Base-by-base conservation (phyloP, 2,329 filamentous ascomycete genomes). In the Raffaelea deltoideospora region DNA sequence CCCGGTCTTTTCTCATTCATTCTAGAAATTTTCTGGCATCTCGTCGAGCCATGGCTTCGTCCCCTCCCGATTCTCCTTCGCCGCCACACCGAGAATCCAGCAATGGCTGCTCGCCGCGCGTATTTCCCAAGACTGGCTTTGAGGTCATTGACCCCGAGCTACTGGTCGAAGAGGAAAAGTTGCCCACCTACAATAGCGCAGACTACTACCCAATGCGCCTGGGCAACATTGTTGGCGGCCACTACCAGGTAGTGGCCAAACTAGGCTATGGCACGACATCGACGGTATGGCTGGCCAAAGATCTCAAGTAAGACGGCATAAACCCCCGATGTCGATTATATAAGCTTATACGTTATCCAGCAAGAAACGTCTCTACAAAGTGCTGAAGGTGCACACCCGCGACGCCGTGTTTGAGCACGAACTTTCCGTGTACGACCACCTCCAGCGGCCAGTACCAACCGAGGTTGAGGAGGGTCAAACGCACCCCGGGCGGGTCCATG, bases 361-460 rank as follows among this genome's bases (percentile, higher is more conserved):
- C 27, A 34, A 32, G 26, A 21, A 47, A 15, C 19, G 45, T 4
- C 41, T 43, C 14, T 55, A 51, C 33, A 50, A 50, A 42, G 48
- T 46, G 3, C 22, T 60, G 5, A 60, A 60, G 34, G 47, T 59
- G 0, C 53, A 56, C 37, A 46, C 52, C 31, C 52, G 24, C 24
- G 29, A 30, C 28, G n/a, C 21, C 11, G 4, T 11, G 21, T 33
- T 20, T 31, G n/a, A 19, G 7, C 37, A 39, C 8, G 37, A 39
- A 21, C 29, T 35, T 23, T 13, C 18, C 3, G 33, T 39, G 6
- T 39, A 35, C 14, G 13, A 36, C 10, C 33, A 35, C 27, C 20
- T 35, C 15, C n/a, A n/a, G 14, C n/a, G 17, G 19, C n/a, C 11
- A 13, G 27, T 3, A 23, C 19, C 4, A 31, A 24, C 19, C 19